These are phyloP conservation scores for Didymella lethalis DNA, from an alignment of 2,329 filamentous ascomycete species.

Conservation along the genomic window DNA sequence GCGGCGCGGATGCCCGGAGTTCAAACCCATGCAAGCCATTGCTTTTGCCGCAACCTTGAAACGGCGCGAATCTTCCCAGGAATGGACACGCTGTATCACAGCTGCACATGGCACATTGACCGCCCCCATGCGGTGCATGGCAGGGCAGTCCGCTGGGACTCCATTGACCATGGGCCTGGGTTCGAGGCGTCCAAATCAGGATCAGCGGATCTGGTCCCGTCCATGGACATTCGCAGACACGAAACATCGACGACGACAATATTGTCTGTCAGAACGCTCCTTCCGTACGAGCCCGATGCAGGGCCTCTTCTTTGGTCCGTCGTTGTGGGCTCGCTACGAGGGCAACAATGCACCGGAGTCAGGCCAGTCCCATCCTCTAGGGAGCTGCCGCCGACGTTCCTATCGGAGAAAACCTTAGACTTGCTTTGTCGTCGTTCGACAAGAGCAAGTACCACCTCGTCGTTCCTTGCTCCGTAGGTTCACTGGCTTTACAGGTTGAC, in stretches of 20 bases:
- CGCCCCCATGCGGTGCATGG: constrained; percentile 7
- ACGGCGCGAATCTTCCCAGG: not conserved
- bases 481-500: not conserved
- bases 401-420: constrained; percentile 3
- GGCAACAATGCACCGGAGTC: not conserved
- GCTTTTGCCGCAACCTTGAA: not conserved
- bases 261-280: constrained; percentile 4
- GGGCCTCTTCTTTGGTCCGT: constrained; percentile 12
- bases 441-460: constrained; percentile 6
- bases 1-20: not conserved
- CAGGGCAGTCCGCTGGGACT: constrained; percentile 1
- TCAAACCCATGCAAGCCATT: not conserved
- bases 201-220: constrained; percentile 4
- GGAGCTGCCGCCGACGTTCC: not conserved
- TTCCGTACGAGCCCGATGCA: constrained; percentile 7
- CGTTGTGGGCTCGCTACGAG: constrained; percentile 7
- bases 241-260: constrained; percentile 1
- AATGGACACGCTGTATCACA: not conserved
- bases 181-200: constrained; percentile 9
- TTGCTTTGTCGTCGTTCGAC: constrained; percentile 2
- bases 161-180: constrained; percentile 15
- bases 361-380: constrained; percentile 2
- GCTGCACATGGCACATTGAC: constrained; percentile 6
- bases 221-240: not conserved
- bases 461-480: constrained; percentile 2